Base-by-base conservation (phyloP, 768 basidiomycete species). In the Inosperma sp. region DNA sequence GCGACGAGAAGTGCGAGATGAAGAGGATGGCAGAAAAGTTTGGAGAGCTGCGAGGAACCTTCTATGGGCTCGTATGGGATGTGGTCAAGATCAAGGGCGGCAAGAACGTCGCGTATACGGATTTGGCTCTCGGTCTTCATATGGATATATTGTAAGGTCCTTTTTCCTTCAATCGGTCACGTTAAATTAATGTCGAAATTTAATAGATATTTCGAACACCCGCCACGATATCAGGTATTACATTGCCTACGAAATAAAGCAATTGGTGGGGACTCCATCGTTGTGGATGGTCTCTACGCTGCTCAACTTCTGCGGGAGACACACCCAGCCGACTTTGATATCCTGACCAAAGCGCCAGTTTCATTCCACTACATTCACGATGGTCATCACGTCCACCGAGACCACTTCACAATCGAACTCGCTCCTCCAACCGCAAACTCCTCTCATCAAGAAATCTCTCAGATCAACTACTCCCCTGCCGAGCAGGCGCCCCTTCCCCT, bases 81-180 rank as follows among this genome's bases (percentile, higher is more conserved):
- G 94, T 98, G 16, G 81, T 82, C 69, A 89, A 84, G 53, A 59
- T 83, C 27, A 70, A 66, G 34, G 75, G 88, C 46, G 88, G 88
- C 60, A 78, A 74, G 56, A 99, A 99, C 65, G 91, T 99, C 48
- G 95, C 95, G 5, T 97, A 95, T 65, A 99, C 95, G 12, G 84
- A 93, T 64, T 74, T 96, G 22, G 78, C 88, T 58, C 74, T 99
- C 7, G 93, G 86, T 0, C 64, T 94, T n/a, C 94, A 97, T 61
- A 90, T 91, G 87, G 94, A 98, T 70, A 71, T 98, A 0, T 68
- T 88, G 92, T 95, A 62, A 55, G 91, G 76, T 14, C 27, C 29
- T n/a, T 16, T 10, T 3, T 39, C 49, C 17, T 13, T 26, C 34
- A 48, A 17, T 26, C 35, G 26, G 26, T 25, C 13, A 49, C n/a